Evolutionary conservation across 2,329 filamentous ascomycete genomes (phyloP), one percentile per base, ranked within the genome.

Genomic region (Aureobasidium vineae): DNA sequence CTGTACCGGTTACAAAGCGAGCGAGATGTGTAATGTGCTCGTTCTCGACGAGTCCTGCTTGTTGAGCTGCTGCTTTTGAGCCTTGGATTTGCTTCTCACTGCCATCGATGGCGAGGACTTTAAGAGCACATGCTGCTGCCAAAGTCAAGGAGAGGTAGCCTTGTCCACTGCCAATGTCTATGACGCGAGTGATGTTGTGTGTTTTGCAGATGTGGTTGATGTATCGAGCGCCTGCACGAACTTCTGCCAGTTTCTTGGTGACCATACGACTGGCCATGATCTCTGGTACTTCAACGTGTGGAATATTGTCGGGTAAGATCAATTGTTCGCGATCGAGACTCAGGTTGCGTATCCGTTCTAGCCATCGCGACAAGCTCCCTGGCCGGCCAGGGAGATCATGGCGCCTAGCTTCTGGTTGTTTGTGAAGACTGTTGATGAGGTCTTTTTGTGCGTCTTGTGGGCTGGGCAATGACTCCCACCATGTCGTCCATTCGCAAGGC

Each of bases 91-190:
- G 68, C 31, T 65, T 66, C 1, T 66, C 40, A n/a, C 60, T 67
- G 40, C 68, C 68, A n/a, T 69, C 68, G 36, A 69, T 67, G 13
- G 68, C 68, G 15, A 69, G 63, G 5, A 69, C 68, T 41, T 50
- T 64, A 2, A 69, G 23, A 13, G 33, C 57, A 53, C 67, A 68
- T 1, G n/a, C 50, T 16, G 63, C 61, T 57, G 68, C 68, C 5
- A 69, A 50, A 28, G 65, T 67, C 26, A 67, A 38, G 3, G 65
- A 65, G 26, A 69, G 68, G 60, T 69, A 66, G 31, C 68, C 68
- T 50, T 69, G 68, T 43, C 68, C 68, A 50, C 68, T 69, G 7
- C 68, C 68, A 31, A 69, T 67, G 33, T 69, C 68, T 19, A 69
- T 21, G 47, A 67, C 68, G 2, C 45, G 54, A 11, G 53, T 69